Evolutionary conservation across 2,329 filamentous ascomycete species (phyloP), one percentile per base, ranked within the genome.

Genomic region (Simplicillium sp.): DNA sequence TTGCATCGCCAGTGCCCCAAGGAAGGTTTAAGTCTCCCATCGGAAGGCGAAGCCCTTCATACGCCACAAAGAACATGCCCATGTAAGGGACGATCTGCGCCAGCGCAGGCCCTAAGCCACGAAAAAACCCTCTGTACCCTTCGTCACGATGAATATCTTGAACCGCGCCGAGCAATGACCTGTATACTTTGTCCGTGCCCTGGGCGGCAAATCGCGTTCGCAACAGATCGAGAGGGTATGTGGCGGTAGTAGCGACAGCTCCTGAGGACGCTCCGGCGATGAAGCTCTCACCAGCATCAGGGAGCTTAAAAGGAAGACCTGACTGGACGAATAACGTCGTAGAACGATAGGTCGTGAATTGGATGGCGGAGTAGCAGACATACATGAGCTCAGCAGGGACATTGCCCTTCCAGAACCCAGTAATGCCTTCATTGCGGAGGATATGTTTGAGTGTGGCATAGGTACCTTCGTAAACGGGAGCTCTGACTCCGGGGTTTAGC

Each of bases 331-430:
- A 65, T 48, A 86, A 65, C 2, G 84, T 85, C 17, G 78, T 73
- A 39, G 78, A 79, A 43, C 87, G 83, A 67, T 98, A 98, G 20
- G 85, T 73, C 25, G 85, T 82, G 70, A 98, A 98, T 63, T 98
- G 92, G 29, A 86, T 70, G 47, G 84, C 84, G 47, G 87, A 83
- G 65, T 97, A 98, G 60, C 80, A 82, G 49, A 98, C 73, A 66
- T 98, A 98, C 66, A 98, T 80, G 47, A 92, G 66, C 71, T 97
- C 92, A 39, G 92, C 92, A 32, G 92, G 89, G 44, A 98, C 80
- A 59, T 98, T 98, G 58, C 92, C 92, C 70, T 97, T 97, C 92
- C 92, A 98, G 48, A 98, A 75, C 25, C 80, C 84, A 40, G 83
- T 82, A 50, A 97, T 57, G 34, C 92, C 92, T 60, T 98, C 92